Conservation (phyloP, 441 rosid genomes). For the Mallotus japonicus region DNA sequence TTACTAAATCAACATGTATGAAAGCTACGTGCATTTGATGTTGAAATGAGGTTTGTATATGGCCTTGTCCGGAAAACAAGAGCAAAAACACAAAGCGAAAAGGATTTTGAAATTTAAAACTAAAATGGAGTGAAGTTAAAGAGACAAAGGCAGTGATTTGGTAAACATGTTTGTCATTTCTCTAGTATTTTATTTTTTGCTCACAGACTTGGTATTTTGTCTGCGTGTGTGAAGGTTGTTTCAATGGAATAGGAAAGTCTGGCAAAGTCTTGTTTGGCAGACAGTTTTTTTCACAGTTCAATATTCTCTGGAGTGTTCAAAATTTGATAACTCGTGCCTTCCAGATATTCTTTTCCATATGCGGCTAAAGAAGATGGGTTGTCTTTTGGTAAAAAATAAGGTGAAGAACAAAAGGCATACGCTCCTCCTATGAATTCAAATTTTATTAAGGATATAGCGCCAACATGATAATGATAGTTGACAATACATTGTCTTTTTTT, state of each 20-base stretch:
- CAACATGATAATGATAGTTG: background rate
- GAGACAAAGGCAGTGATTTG: background rate
- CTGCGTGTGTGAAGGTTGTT: background rate
- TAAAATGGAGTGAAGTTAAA: background rate
- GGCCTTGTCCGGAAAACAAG: background rate
- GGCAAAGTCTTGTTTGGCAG: background rate
- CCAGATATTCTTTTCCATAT: background rate
- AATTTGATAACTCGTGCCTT: background rate
- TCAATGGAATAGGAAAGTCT: background rate
- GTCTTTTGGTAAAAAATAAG: too few relatives aligned
- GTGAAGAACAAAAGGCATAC: background rate
- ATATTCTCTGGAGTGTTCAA: background rate
- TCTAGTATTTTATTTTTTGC: background rate
- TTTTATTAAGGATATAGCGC: background rate
- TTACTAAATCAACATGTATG: too few relatives aligned
- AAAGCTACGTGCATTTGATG: background rate
- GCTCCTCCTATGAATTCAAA: slow-evolving; percentile 18
- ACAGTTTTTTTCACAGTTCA: background rate
- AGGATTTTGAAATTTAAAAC: slow-evolving; percentile 5
- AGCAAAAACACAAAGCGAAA: background rate
- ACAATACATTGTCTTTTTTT: background rate
- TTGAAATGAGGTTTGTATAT: too few relatives aligned
- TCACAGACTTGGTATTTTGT: background rate
- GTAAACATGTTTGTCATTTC: background rate
- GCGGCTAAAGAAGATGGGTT: background rate